A percentile compares a stretch with the other conserved stretches of the same genome.
phyloP scores from a whole-genome alignment of 23 red algal species.

The Agarophyton chilense region DNA sequence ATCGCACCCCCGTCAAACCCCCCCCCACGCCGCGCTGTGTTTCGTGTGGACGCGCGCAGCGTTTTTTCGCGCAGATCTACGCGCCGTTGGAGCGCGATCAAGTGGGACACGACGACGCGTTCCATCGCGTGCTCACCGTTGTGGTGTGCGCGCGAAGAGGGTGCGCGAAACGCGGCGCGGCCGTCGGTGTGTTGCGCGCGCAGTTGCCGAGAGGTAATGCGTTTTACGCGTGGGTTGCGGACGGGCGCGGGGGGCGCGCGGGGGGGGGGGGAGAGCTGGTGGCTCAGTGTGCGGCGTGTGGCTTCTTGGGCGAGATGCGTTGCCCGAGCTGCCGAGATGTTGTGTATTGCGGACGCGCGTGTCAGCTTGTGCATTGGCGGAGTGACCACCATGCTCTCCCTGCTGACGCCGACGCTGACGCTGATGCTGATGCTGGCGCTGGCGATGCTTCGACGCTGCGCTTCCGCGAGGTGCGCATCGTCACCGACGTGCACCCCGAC shows the following conservation, averaged over 20 bases:
- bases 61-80: slow-evolving; percentile 64
- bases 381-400: slow-evolving; percentile 12
- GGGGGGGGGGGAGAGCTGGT: background rate
- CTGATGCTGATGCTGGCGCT: too few relatives aligned
- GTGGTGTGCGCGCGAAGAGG: slow-evolving; percentile 1
- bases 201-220: slow-evolving; percentile 43
- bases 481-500: slow-evolving; percentile 46
- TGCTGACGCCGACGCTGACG: background rate
- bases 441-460: background rate
- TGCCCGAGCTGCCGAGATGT: slow-evolving; percentile 37
- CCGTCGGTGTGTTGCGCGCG: slow-evolving; percentile 51
- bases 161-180: background rate
- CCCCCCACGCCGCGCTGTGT: slow-evolving; percentile 14
- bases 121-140: slow-evolving; percentile 70
- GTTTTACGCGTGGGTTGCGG: slow-evolving; percentile 39
- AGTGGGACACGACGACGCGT: slow-evolving; percentile 57
- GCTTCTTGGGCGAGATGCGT: slow-evolving; percentile 16
- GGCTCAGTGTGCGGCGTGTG: slow-evolving; percentile 26
- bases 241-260: background rate
- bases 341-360: slow-evolving; percentile 20
- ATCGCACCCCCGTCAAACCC: background rate
- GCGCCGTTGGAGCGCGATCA: slow-evolving; percentile 40
- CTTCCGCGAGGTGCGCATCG: slow-evolving; percentile 46
- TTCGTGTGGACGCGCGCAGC: slow-evolving; percentile 23
- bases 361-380: slow-evolving; percentile 44